Evolutionary conservation across 2,329 filamentous ascomycete species (phyloP).

Genomic region (Ophiostoma sp.): DNA sequence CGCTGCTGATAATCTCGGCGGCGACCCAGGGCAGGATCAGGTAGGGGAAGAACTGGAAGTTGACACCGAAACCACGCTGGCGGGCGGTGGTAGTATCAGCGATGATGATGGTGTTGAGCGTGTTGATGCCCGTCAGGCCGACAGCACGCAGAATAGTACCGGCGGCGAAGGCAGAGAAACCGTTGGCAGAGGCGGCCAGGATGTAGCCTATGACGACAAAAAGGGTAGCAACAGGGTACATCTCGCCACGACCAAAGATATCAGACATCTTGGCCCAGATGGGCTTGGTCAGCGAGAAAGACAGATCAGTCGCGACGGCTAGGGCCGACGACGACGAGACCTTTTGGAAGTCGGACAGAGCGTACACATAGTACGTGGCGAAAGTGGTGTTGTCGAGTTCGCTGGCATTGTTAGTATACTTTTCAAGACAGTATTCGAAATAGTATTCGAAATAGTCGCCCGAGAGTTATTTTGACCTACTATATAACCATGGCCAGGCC

Average conservation of each 20-base stretch:
- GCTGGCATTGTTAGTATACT: slow-evolving; percentile 19
- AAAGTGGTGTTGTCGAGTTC: slow-evolving; percentile 37
- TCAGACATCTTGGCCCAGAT: slow-evolving; percentile 62
- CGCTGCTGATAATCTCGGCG: slow-evolving; percentile 48
- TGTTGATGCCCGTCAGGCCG: slow-evolving; percentile 59
- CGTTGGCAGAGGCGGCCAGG: slow-evolving; percentile 55
- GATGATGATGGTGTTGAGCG: slow-evolving; percentile 64
- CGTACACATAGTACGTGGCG: slow-evolving; percentile 37
- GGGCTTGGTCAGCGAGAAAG: slow-evolving; percentile 57
- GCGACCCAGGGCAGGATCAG: slow-evolving; percentile 58
- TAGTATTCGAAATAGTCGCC: no score
- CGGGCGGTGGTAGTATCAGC: slow-evolving; percentile 57
- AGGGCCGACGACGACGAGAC: slow-evolving; percentile 37
- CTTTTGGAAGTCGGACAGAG: slow-evolving; percentile 37
- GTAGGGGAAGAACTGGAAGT: slow-evolving; percentile 54
- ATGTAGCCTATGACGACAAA: slow-evolving; percentile 60
- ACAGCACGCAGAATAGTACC: slow-evolving; percentile 60
- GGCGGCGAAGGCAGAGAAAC: slow-evolving; percentile 53
- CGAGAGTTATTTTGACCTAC: not conserved
- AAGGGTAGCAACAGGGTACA: slow-evolving; percentile 55
- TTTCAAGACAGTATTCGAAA: not conserved
- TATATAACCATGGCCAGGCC: slow-evolving; percentile 22
- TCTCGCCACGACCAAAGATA: slow-evolving; percentile 63
- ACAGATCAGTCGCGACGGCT: slow-evolving; percentile 38
- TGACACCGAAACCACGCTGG: slow-evolving; percentile 53